Evolutionary conservation across 495 filamentous ascomycete genomes (phyloP).

Genomic region (Penicillium taxi): DNA sequence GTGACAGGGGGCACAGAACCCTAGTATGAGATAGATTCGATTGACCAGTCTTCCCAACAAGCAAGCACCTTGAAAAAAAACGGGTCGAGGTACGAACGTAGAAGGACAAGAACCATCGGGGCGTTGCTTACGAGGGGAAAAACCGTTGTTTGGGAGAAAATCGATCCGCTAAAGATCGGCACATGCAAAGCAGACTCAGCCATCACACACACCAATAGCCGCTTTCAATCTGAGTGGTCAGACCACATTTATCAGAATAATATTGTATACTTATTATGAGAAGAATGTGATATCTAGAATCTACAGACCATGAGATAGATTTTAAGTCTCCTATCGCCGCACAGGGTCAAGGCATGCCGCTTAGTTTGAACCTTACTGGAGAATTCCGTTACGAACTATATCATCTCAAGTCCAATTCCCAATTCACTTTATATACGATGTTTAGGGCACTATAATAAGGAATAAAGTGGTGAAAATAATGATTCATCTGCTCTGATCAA

Average conservation of each 20-base stretch:
- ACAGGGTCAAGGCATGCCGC: constrained; percentile 16
- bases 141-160: constrained; percentile 20
- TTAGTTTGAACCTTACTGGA: constrained; percentile 4
- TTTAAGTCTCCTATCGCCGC: constrained; percentile 7
- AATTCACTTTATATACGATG: too few relatives aligned
- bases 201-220: constrained; percentile 20
- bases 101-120: constrained; percentile 7
- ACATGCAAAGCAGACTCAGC: constrained; percentile 23
- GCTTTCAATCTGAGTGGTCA: constrained; percentile 3
- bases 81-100: background rate
- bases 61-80: background rate
- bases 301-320: too few relatives aligned
- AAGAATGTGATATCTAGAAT: too few relatives aligned
- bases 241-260: background rate
- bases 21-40: background rate
- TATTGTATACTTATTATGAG: too few relatives aligned
- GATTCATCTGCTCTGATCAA: too few relatives aligned
- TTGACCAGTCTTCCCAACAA: background rate
- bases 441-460: too few relatives aligned
- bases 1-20: background rate
- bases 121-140: constrained; percentile 11
- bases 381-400: background rate
- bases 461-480: too few relatives aligned
- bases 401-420: background rate
- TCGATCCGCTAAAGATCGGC: constrained; percentile 27